Base-by-base conservation (phyloP, 1,284 basidiomycete species). In the Sphaerobolus stellatus region DNA sequence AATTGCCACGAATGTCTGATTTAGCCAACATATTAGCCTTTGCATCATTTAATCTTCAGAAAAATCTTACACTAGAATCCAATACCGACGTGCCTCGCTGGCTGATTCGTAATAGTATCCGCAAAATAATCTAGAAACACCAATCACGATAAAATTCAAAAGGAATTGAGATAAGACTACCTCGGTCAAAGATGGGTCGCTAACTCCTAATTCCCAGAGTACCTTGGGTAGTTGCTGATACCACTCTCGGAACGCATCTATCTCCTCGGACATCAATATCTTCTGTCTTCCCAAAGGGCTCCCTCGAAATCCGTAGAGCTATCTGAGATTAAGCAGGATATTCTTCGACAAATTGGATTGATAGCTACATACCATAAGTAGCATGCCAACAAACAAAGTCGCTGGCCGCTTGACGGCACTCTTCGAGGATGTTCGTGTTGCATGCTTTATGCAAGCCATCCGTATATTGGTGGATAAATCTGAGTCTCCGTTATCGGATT, bases 171-270 rank as follows among this genome's bases (percentile, higher is more conserved):
- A 34, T 24, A 57, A 52, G 33, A 18, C 47, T 18, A 86, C 84
- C 75, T 87, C 82, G 0, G 83, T 83, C 5, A 78, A 71, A 3
- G 66, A 60, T 8, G 80, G 64, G 62, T 90, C 81, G 48, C 71
- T 80, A 14, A 71, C 70, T 1, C 86, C 87, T 6, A 90, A 69
- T 69, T 96, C 92, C 93, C 94, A 96, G 2, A 96, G 73, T 7
- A 79, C 79, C 66, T 83, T 86, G 0, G 92, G 91, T 34, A 94
- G 75, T 58, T 85, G 80, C 11, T 76, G 62, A 18, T 88, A 56
- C 88, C 90, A 90, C 27, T 83, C 79, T 52, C 81, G 73, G 29
- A 87, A 69, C 56, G 69, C 72, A 33, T 69, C 61, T 43, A 71
- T 67, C 30, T 73, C 68, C 5, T 65, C 68, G 29, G 63, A 55